Base-by-base conservation (phyloP, 352 stramenopile genomes). In the Phytophthora europaea region DNA sequence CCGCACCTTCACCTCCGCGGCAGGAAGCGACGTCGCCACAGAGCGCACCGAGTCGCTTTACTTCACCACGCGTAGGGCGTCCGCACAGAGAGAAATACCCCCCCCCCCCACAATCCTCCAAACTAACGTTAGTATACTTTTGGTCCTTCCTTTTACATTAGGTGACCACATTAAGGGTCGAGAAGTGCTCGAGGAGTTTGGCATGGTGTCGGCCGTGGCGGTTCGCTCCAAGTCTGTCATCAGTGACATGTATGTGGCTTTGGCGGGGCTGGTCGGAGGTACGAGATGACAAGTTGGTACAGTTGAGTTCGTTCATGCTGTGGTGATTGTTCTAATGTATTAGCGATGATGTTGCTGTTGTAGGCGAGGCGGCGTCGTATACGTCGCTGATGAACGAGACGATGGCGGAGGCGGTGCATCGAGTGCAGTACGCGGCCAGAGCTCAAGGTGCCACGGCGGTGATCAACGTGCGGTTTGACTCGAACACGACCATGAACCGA, bases 401-500 rank as follows among this genome's bases (percentile, higher is more conserved):
- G 52, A 90, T 85, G 77, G 75, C 84, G 31, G 88, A 95, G 73
- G 88, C 88, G 3, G 84, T 93, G 58, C 85, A 94, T 62, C 87
- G 88, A 43, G 84, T 95, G 73, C 88, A 94, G 70, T 93, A 76
- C 52, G 88, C 88, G 0, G 88, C 88, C 31, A 76, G 82, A 72
- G 85, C 85, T 26, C 82, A 91, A 34, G 88, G 88, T 0, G 88
- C 88, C n/a, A 94, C 88, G 26, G 84, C 87, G 12, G 76, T 95
- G 31, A 80, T 95, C 57, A 93, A 91, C 52, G 88, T 93, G 61
- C 87, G 87, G 52, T 94, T 95, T 67, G 87, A 94, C 72, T 90
- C 87, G 47, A 95, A 92, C 73, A 93, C 85, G 74, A 94, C 88
- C 13, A 95, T 95, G 88, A 95, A 95, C 56, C 87, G 88, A 47